Evolutionary conservation across 768 basidiomycete species (phyloP), one percentile per base, ranked within the genome.

Genomic region (Exsudoporus frostii): DNA sequence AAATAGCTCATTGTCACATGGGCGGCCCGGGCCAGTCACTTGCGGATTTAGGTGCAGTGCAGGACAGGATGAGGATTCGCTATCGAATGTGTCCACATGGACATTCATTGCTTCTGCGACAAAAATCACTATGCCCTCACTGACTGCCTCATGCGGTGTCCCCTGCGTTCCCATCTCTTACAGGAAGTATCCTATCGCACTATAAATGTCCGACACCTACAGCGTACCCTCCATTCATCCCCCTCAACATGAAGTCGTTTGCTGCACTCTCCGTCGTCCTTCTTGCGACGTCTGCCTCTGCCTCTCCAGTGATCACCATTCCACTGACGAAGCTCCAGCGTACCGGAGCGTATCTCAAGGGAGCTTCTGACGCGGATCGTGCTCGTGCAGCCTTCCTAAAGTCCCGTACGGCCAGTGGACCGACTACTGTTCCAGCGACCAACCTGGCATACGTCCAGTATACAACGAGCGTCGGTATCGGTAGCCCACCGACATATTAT

Each of bases 381-480:
- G 50, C 54, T 43, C 58, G 64, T 45, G 58, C 56, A 2, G 44
- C 48, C 4, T 32, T 48, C 22, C 32, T 64, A 6, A 52, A 58
- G 51, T 29, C 17, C 17, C 38, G 45, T 29, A n/a, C 29, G 19
- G 7, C 27, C 11, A 10, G 34, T 37, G 59, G 54, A n/a, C 38
- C 55, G n/a, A 48, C n/a, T 29, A 61, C 59, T 5, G 49, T 63
- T 15, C 58, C 57, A 0, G 56, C 51, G 6, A 59, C 55, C 19
- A 62, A 57, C 43, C 14, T 56, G 9, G 54, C 10, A 22, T 59
- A 61, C 9, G 17, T 29, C 8, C 54, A 45, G 43, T 71, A 66
- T 48, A 60, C 58, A 8, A 50, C 60, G 0, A 57, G 55, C 5
- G 61, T 70, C 15, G 66, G 63, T 17, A 61, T 71, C 7, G 66